Conservation (phyloP, 768 basidiomycete genomes). For the Russula sp. region DNA sequence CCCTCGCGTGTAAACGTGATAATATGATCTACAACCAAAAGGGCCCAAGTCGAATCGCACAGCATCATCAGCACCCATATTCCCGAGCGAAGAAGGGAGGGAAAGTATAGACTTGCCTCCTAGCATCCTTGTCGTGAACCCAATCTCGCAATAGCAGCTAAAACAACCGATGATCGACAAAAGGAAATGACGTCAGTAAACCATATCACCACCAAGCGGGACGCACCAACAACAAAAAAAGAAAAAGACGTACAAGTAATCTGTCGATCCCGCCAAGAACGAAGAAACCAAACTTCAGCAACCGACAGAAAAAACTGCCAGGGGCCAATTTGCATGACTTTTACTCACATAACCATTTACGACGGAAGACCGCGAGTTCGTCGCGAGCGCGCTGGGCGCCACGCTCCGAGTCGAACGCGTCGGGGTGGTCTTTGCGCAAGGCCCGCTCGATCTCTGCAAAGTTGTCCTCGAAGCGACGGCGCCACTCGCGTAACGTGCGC, state of each 20-base stretch:
- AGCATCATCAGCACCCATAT: not conserved
- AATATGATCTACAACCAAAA: constrained; percentile 47
- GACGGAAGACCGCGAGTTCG: constrained; percentile 67
- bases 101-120: not conserved
- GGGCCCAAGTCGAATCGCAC: not conserved
- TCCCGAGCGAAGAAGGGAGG: not conserved
- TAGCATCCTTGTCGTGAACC: constrained; percentile 1
- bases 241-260: constrained; percentile 1
- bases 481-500: constrained; percentile 77
- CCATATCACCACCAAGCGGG: too few species aligned
- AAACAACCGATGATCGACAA: not conserved
- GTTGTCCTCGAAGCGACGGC: constrained; percentile 47
- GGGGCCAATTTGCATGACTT: not conserved
- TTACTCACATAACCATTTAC: constrained; percentile 61
- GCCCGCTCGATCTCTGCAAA: constrained; percentile 49
- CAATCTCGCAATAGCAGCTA: constrained; percentile 9
- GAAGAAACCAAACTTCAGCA: not conserved
- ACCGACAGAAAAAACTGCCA: constrained; percentile 26
- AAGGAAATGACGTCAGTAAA: not conserved
- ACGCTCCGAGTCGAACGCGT: constrained; percentile 37
- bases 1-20: constrained; percentile 62
- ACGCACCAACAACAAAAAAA: not conserved
- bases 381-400: constrained; percentile 33
- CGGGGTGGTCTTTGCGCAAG: constrained; percentile 53
- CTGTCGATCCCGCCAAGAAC: not conserved